A percentile compares a stretch with the other conserved stretches of the same genome.
Conservation (phyloP, 371 early-diverging fungal species). For the Chytridium lagenaria region DNA sequence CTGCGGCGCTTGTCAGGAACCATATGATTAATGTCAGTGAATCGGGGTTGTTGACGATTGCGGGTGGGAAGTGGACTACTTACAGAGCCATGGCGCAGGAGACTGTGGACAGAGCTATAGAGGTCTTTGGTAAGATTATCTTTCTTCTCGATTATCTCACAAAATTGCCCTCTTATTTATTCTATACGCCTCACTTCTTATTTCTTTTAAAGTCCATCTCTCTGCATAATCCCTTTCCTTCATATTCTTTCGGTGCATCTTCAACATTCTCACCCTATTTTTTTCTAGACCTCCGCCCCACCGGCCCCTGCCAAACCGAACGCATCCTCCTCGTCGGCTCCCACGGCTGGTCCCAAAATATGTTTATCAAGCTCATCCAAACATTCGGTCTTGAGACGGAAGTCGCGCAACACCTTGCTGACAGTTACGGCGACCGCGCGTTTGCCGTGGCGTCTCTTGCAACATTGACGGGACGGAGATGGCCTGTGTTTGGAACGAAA, state of each 20-base stretch:
- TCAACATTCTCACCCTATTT: neutral
- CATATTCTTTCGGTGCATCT: neutral
- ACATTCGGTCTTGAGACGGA: conserved; percentile 93
- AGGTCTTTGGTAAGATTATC: conserved; percentile 57
- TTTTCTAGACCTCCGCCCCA: conserved; percentile 44
- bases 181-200: neutral
- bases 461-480: conserved; percentile 70
- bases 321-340: conserved; percentile 83
- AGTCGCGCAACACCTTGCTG: conserved; percentile 89
- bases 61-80: conserved; percentile 99
- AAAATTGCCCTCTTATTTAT: neutral
- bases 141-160: too few species aligned
- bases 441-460: conserved; percentile 88
- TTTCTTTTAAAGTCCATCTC: neutral
- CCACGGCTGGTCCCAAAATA: conserved; percentile 83
- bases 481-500: conserved; percentile 83
- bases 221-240: conserved; percentile 2
- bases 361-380: conserved; percentile 91
- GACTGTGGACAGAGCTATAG: conserved; percentile 90
- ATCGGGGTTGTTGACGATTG: conserved; percentile 90
- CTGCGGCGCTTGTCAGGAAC: conserved; percentile 93
- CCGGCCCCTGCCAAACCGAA: conserved; percentile 71
- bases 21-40: conserved; percentile 92
- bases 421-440: conserved; percentile 95
- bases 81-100: conserved; percentile 99